Conservation (phyloP, 2,329 filamentous ascomycete genomes). For the Fusarium haematococcum region DNA sequence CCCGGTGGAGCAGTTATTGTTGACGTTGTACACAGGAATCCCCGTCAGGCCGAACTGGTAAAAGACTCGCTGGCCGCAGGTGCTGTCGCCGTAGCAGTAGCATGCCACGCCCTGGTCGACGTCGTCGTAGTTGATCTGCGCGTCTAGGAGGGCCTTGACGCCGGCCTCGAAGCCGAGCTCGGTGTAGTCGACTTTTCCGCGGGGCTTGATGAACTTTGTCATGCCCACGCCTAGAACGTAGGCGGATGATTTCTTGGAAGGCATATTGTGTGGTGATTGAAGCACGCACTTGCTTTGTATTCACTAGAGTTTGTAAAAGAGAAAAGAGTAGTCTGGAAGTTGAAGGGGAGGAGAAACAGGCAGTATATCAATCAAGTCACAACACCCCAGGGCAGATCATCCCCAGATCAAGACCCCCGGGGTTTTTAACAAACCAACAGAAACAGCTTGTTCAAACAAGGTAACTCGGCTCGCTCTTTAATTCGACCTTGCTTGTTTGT, state of each 20-base stretch:
- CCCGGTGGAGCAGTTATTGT: conserved; percentile 99
- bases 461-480: neutral
- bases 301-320: neutral
- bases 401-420: conserved; percentile 4
- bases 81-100: conserved; percentile 97
- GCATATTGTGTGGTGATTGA: conserved; percentile 51
- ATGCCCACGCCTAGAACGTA: conserved; percentile 98
- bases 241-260: conserved; percentile 65
- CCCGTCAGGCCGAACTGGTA: conserved; percentile 98
- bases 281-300: conserved; percentile 32
- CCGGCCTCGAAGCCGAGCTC: conserved; percentile 94
- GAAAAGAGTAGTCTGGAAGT: neutral
- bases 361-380: neutral
- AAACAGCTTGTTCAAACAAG: conserved; percentile 5
- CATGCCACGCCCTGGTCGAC: conserved; percentile 96
- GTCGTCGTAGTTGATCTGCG: conserved; percentile 95
- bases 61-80: conserved; percentile 95
- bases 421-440: neutral
- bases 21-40: conserved; percentile 97
- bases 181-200: conserved; percentile 93
- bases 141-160: conserved; percentile 85
- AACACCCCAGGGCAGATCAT: neutral
- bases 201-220: conserved; percentile 99
- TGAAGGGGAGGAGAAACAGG: neutral
- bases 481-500: neutral